These are phyloP conservation scores for Stentor coeruleus DNA, from an alignment of 73 alveolate species.

Conservation along the genomic window DNA sequence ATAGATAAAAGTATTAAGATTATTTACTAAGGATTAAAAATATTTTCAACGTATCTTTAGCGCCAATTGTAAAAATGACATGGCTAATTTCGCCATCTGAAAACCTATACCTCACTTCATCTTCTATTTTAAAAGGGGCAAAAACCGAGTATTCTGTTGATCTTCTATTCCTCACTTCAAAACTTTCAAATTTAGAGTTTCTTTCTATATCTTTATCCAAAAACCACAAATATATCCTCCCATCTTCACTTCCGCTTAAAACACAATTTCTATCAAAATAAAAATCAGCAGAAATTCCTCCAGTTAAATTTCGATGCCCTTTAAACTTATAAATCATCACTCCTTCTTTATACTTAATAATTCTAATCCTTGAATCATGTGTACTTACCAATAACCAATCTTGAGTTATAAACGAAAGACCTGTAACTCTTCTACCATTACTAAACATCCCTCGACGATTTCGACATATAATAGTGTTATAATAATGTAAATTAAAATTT, in stretches of 20 bases:
- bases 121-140: not conserved
- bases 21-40: not conserved
- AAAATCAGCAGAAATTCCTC: constrained; percentile 39
- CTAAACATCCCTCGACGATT: constrained; percentile 75
- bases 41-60: not conserved
- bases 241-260: constrained; percentile 61
- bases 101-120: not conserved
- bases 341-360: constrained; percentile 53
- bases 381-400: constrained; percentile 67
- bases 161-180: not conserved
- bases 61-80: not conserved
- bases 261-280: constrained; percentile 27
- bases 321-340: constrained; percentile 62
- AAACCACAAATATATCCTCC: constrained; percentile 31
- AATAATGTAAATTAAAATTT: not conserved
- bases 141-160: not conserved
- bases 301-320: constrained; percentile 68
- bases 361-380: constrained; percentile 76
- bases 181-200: not conserved
- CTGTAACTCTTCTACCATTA: constrained; percentile 70
- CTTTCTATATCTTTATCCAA: not conserved
- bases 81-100: not conserved
- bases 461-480: constrained; percentile 53
- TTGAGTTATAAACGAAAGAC: constrained; percentile 57
- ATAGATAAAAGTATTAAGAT: too few relatives aligned